Evolutionary conservation across 371 early-diverging fungal genomes (phyloP).

Genomic region (Mortierella polycephala): DNA sequence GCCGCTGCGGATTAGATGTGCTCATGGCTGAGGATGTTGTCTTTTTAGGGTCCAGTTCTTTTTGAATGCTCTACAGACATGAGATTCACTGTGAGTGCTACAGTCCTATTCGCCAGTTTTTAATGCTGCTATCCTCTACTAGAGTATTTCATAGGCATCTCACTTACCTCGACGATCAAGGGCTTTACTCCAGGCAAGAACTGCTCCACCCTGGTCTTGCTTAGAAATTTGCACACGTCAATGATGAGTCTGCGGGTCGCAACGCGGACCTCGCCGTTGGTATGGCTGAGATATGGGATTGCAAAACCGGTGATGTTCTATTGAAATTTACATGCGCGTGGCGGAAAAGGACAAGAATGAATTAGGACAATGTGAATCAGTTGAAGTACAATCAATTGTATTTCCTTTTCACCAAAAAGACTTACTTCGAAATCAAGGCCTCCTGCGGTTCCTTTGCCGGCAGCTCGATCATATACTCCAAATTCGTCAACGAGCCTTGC

Average conservation of each 20-base stretch:
- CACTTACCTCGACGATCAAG: slow-evolving; percentile 43
- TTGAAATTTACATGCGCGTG: slow-evolving; percentile 25
- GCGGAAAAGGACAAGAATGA: background rate
- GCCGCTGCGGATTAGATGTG: slow-evolving; percentile 15
- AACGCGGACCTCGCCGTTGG: slow-evolving; percentile 74
- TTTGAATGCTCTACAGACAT: slow-evolving; percentile 36
- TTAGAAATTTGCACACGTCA: slow-evolving; percentile 57
- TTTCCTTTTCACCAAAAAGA: no score
- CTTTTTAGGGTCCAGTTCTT: slow-evolving; percentile 36
- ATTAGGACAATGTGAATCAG: no score
- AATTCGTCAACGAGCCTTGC: slow-evolving; percentile 61
- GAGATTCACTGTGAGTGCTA: no score
- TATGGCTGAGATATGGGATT: slow-evolving; percentile 69
- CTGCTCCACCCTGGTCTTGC: slow-evolving; percentile 53
- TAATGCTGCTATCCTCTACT: background rate
- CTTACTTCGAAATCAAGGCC: slow-evolving; percentile 49
- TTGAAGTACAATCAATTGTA: no score
- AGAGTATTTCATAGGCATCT: background rate
- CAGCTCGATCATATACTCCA: slow-evolving; percentile 54
- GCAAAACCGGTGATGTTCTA: slow-evolving; percentile 69
- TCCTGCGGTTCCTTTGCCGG: slow-evolving; percentile 45
- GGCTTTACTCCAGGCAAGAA: slow-evolving; percentile 52
- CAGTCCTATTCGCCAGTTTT: background rate
- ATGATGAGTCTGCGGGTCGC: slow-evolving; percentile 70
- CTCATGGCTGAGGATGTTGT: slow-evolving; percentile 5